These are phyloP conservation scores for Colletotrichum chlorophyti DNA, from an alignment of 2,329 filamentous ascomycete species.

Conservation along the genomic window DNA sequence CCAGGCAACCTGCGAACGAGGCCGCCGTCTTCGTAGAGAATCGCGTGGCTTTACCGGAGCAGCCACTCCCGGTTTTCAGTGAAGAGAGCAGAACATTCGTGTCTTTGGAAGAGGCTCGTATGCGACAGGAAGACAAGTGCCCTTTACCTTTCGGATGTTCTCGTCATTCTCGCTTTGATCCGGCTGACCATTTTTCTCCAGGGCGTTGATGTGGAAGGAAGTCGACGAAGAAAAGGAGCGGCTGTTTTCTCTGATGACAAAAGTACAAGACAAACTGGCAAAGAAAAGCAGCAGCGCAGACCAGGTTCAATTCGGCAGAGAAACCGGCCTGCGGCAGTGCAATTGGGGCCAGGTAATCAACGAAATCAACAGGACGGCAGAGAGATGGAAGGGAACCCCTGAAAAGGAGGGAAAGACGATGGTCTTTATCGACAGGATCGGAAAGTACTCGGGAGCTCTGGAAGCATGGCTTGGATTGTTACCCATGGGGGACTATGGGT, in stretches of 20 bases:
- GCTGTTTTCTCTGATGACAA: slow-evolving; percentile 23
- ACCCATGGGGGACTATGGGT: slow-evolving; percentile 11
- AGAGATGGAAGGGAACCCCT: not conserved
- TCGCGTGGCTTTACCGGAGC: no score
- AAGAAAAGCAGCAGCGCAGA: no score
- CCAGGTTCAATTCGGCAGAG: not conserved
- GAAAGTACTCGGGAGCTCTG: slow-evolving; percentile 2
- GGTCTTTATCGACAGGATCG: slow-evolving; percentile 13
- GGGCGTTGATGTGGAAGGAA: slow-evolving; percentile 28
- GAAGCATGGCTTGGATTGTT: slow-evolving; percentile 15
- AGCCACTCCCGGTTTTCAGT: no score
- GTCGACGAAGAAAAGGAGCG: slow-evolving; percentile 17
- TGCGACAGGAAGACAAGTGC: no score
- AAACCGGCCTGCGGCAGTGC: not conserved
- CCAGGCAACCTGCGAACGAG: no score
- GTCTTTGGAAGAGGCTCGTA: no score
- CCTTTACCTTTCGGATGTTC: no score
- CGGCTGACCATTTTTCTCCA: no score
- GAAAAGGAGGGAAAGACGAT: not conserved
- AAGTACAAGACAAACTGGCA: slow-evolving; percentile 16
- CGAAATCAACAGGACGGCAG: not conserved
- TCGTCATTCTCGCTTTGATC: no score
- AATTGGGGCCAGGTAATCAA: not conserved
- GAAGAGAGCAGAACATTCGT: no score
- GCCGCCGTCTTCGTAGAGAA: no score